Evolutionary conservation across 2,329 filamentous ascomycete species (phyloP), one percentile per base, ranked within the genome.

Genomic region (Talaromyces piceae): DNA sequence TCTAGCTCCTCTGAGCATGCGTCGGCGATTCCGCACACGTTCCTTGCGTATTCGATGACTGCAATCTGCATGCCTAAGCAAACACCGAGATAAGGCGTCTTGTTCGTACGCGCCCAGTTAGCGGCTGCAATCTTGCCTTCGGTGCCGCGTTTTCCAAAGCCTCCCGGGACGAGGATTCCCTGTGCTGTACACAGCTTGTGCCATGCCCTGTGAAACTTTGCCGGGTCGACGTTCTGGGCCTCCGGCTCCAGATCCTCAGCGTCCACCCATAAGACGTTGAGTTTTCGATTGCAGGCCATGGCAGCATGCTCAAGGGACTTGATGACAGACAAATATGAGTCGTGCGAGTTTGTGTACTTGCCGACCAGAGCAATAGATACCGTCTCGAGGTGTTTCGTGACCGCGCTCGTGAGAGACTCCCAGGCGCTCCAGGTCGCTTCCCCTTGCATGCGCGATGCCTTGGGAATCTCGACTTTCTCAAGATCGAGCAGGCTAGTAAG

Each of bases 51-150:
- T 69, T 97, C 91, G 59, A 96, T 86, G 45, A 95, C 89, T 18
- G 91, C 90, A 44, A 95, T 80, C 68, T 97, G 93, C 84, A 95
- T 89, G 52, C 90, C 90, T 20, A 96, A 76, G 66, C 91, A 96
- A 56, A 97, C 86, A 53, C 93, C 93, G 1, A 97, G 78, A 71
- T 86, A 96, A 1, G 91, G 90, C 3, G 81, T 81, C 55, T 86
- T 84, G 61, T 89, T 84, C 58, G 86, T 85, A 51, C 93, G 84
- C 2, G 91, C 91, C 84, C 87, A 96, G 57, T 84, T 85, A n/a
- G 87, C 85, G 3, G 86, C 88, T 51, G 82, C 76, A 62, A 97
- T 85, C 90, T 96, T 97, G 55, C 93, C 93, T 64, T 91, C 85
- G 0, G 83, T 89, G 52, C 89, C 91, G 59, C 93, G 79, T 31